Percentiles rank a stretch among this genome's conserved stretches.
phyloP scores from a whole-genome alignment of 1,284 basidiomycete species.

The Tetrapyrgos nigripes region DNA sequence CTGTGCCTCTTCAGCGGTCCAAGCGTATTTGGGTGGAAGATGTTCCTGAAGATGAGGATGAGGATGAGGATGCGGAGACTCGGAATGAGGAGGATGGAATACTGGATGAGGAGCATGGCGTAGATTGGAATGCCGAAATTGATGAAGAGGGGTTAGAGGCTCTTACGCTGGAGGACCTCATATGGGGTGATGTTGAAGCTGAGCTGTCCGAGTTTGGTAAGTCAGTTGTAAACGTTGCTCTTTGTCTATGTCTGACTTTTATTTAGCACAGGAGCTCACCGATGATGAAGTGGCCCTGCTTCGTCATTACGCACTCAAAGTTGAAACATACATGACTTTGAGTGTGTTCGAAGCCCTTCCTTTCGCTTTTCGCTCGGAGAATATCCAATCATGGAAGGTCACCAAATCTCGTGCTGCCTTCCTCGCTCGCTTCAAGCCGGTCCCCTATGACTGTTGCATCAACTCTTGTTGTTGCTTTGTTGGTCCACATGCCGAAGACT shows the following conservation, averaged over 20 bases:
- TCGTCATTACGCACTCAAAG: conserved; percentile 25
- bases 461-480: no score
- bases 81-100: neutral
- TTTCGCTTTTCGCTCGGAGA: conserved; percentile 17
- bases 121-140: neutral
- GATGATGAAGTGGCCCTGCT: no score
- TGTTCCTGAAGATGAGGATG: no score
- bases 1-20: no score
- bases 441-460: no score
- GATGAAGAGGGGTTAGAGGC: neutral
- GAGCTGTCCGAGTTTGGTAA: conserved; percentile 2
- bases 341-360: conserved; percentile 21
- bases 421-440: no score
- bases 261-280: no score
- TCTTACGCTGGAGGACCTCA: neutral
- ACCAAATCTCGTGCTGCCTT: no score
- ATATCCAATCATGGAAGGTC: conserved; percentile 14
- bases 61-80: no score
- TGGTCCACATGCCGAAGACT: conserved; percentile 8
- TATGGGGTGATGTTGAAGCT: neutral
- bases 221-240: no score
- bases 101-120: neutral
- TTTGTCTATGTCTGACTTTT: no score
- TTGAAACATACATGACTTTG: conserved; percentile 22
- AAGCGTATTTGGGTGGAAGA: no score